Evolutionary conservation across 306 rosid genomes (phyloP), one percentile per base, ranked within the genome.

Genomic region (Sindora glabra): DNA sequence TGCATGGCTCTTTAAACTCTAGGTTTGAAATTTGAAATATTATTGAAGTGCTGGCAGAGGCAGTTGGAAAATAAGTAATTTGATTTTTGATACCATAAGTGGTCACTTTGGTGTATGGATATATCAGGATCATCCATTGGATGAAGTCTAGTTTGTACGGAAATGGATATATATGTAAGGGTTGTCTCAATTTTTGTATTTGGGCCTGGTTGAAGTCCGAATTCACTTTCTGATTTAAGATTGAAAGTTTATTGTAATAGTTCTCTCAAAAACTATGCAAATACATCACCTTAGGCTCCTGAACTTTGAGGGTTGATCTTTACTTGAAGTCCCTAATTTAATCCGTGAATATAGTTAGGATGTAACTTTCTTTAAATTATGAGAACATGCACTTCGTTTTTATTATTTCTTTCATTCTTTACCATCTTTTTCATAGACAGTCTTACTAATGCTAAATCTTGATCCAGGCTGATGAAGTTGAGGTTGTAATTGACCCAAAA

Each of bases 401-500:
- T 49, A 22, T 46, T 29, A 22, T 9, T 44, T 57, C 36, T 54
- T 49, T 33, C n/a, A n/a, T n/a, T n/a, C n/a, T 63, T 12, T 50
- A 37, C 55, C 39, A 42, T 62, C 30, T 58, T 64, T 62, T 26
- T 25, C 72, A 65, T 39, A 41, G 26, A 53, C 38, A 29, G 45
- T 55, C 15, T 16, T 27, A 32, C 62, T 55, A 16, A 71, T 74
- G 62, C 46, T 73, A 54, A 64, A 55, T 65, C 52, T 73, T 62
- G 61, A 17, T 74, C 44, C 61, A 92, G 99, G 96, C 82, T 10
- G 99, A 92, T 79, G 99, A 92, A 84, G 96, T 92, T 73, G 99
- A 92, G 71, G 80, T 92, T 15, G 85, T 63, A 62, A 86, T 92
- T 40, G 96, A 92, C 74, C 96, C 99, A 33, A 92, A 89, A 78